Evolutionary conservation across 208 protist genomes (phyloP).

Genomic region (Leishmania mexicana): DNA sequence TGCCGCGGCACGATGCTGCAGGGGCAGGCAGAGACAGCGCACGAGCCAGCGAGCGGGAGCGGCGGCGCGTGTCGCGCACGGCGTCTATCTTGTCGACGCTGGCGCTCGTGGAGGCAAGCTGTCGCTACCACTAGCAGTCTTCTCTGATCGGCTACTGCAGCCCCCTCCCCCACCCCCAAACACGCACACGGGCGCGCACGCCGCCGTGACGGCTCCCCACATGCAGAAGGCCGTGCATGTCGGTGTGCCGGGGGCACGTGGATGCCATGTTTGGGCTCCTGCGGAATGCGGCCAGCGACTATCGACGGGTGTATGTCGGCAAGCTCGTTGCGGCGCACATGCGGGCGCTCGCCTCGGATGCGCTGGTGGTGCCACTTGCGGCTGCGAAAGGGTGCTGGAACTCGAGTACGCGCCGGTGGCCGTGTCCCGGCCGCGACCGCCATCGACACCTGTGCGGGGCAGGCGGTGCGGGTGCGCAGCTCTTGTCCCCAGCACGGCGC

Average conservation of each 20-base stretch:
- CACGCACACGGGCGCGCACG: background rate
- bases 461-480: background rate
- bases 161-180: too few relatives aligned
- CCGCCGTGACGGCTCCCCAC: background rate
- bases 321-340: background rate
- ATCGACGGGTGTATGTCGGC: background rate
- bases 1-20: background rate
- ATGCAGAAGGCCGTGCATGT: slow-evolving; percentile 10
- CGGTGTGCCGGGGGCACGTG: slow-evolving; percentile 10
- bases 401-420: background rate
- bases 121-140: slow-evolving; percentile 18
- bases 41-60: background rate
- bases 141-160: slow-evolving; percentile 25
- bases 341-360: background rate
- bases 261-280: too few relatives aligned
- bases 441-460: background rate
- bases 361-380: background rate
- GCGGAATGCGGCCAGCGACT: background rate
- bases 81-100: slow-evolving; percentile 11
- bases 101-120: slow-evolving; percentile 18
- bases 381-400: background rate
- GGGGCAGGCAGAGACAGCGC: background rate
- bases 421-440: background rate
- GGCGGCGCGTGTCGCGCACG: background rate
- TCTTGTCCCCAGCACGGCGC: slow-evolving; percentile 7